A percentile compares a stretch with the other conserved stretches of the same genome.
These are phyloP conservation scores for Heracleum sosnowskyi DNA, from an alignment of 129 eudicot genomes.

Conservation along the genomic window DNA sequence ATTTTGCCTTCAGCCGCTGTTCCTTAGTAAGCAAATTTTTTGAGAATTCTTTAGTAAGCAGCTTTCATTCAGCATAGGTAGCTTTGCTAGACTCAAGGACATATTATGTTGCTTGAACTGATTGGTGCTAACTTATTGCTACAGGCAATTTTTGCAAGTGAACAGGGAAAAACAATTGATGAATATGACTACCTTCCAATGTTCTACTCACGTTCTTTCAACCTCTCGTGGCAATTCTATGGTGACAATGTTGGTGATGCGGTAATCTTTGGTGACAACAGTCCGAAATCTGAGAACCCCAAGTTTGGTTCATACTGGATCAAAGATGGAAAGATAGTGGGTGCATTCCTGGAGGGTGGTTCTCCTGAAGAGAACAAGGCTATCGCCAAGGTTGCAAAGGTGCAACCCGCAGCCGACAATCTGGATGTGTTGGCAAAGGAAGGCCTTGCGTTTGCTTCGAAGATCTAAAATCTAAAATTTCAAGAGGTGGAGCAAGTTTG, in stretches of 20 bases:
- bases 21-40: neutral
- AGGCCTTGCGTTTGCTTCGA: slow-evolving; percentile 76
- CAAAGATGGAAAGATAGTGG: slow-evolving; percentile 86
- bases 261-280: slow-evolving; percentile 68
- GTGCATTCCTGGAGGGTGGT: slow-evolving; percentile 91
- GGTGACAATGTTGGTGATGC: slow-evolving; percentile 95
- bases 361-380: slow-evolving; percentile 93
- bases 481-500: neutral
- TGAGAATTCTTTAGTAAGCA: neutral
- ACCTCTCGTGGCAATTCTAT: slow-evolving; percentile 96
- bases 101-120: neutral
- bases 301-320: slow-evolving; percentile 96
- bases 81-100: neutral
- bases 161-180: slow-evolving; percentile 60
- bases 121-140: slow-evolving; percentile 10
- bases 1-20: neutral
- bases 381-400: slow-evolving; percentile 76
- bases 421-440: slow-evolving; percentile 72
- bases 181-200: slow-evolving; percentile 90
- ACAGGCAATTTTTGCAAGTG: slow-evolving; percentile 86
- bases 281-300: slow-evolving; percentile 56
- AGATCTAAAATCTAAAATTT: slow-evolving; percentile 24
- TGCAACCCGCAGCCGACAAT: slow-evolving; percentile 63
- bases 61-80: neutral
- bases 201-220: slow-evolving; percentile 95